Evolutionary conservation across 257 asterid genomes (phyloP), one percentile per base, ranked within the genome.

Genomic region (Forsythia viridissima): DNA sequence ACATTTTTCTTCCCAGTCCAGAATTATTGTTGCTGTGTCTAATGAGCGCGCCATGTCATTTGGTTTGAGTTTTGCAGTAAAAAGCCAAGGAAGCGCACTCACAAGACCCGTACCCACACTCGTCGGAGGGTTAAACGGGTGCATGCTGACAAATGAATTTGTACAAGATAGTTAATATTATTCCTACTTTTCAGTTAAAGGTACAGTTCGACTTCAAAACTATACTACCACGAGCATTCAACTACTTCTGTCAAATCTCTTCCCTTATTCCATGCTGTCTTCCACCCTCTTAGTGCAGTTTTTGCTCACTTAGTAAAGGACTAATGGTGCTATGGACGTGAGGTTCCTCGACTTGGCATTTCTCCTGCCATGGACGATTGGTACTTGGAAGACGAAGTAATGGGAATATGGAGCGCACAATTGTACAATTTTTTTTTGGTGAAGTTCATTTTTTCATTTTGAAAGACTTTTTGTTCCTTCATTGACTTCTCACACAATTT

Each of bases 81-180:
- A 74, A 84, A 77, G 71, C 91, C 84, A 61, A 85, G 80, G 83
- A 87, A 76, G 76, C 89, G 48, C 10, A 42, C 73, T 12, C 86
- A 59, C 2, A 80, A 52, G 71, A 80, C 82, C 76, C 83, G 68
- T 52, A 76, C 82, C 79, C 89, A 83, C 71, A 72, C 84, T 16
- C 86, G 84, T 68, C 86, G 82, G 63, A 80, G 82, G 77, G 72
- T 74, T 34, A 87, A 78, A 77, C 79, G 85, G 69, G 76, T 9
- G 4, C 84, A 87, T 75, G 36, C 78, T 67, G 82, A 78, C 52
- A 79, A 78, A 48, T 76, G 84, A 87, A 70, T 42, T 42, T 71
- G 59, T 51, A 3, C n/a, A 48, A 65, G 37, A 70, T 59, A 48
- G 68, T 67, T 42, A 41, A 8, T 12, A 34, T 10, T 51, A 70